phyloP scores from a whole-genome alignment of 805 yeast species.

The Phaffomyces antillensis region DNA sequence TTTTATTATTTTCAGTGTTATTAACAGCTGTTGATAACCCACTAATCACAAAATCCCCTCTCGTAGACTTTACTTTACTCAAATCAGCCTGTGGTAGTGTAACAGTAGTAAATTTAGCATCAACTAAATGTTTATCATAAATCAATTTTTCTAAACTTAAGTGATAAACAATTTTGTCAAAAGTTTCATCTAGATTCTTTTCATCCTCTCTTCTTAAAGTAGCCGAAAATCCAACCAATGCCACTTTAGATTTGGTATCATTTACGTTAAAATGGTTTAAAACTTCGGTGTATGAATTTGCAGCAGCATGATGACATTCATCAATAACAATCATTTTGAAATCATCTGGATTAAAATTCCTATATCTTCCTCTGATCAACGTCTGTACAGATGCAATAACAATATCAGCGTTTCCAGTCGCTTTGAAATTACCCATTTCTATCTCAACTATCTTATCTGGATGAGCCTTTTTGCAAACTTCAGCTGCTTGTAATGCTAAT shows the following conservation, averaged over 20 bases:
- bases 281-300: conserved; percentile 54
- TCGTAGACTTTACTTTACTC: conserved; percentile 17
- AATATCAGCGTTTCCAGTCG: conserved; percentile 46
- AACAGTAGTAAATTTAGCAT: conserved; percentile 58
- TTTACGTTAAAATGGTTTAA: conserved; percentile 42
- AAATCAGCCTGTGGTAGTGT: conserved; percentile 38
- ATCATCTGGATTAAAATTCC: conserved; percentile 46
- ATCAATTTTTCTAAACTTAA: conserved; percentile 62
- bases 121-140: conserved; percentile 58
- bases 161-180: conserved; percentile 72
- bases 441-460: conserved; percentile 51
- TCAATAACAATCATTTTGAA: conserved; percentile 75
- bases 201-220: conserved; percentile 78
- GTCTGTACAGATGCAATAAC: conserved; percentile 76
- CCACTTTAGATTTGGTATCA: conserved; percentile 27
- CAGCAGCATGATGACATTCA: conserved; percentile 90
- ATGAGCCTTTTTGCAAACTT: conserved; percentile 36
- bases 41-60: conserved; percentile 48
- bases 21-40: conserved; percentile 51
- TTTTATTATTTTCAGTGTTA: conserved; percentile 43
- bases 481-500: conserved; percentile 62
- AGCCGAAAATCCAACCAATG: conserved; percentile 82
- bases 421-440: conserved; percentile 57
- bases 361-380: conserved; percentile 43
- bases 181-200: conserved; percentile 44